Evolutionary conservation across 73 alveolate species (phyloP), one percentile per base, ranked within the genome.

Genomic region (Stentor coeruleus): DNA sequence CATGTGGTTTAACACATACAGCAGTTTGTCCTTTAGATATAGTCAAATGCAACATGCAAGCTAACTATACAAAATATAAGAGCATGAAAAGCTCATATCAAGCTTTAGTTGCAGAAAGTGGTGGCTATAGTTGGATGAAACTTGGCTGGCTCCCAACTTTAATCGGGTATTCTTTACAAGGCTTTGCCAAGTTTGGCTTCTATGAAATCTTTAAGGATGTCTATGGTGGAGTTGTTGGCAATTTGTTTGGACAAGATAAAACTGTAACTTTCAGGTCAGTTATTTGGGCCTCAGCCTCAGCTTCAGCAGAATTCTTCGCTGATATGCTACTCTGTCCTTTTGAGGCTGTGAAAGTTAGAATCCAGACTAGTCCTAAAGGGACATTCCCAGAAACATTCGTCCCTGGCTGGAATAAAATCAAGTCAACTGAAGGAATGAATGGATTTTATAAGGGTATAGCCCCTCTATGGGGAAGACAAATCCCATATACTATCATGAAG

Each of bases 201-300:
- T 94, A 94, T 81, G 98, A 94, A 81, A 90, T 94, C 93, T 94
- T 94, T 93, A 94, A 94, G 94, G 98, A 94, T 88, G 97, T 94
- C 72, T 94, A 94, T 86, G 89, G 85, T 89, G 89, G 87, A n/a
- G 36, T 26, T 33, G 41, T 31, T 40, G 79, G 15, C n/a, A 20
- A 26, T 28, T 26, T 26, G 14, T 74, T 86, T 20, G 89, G 74
- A 20, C 89, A 77, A n/a, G 95, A 92, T 58, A 90, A 85, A 37
- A 97, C 98, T 38, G 91, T 75, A 39, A 87, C 94, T 83, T 94
- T 90, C 88, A 89, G 91, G 83, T 88, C 95, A 39, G 74, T 93
- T 38, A 96, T 95, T 36, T 94, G 96, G 96, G 82, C 92, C 38
- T 76, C 83, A 33, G 82, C 97, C 35, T 90, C 97, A 35, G 97